Conservation (phyloP, 352 stramenopile genomes). For the Blastocystis sp. region DNA sequence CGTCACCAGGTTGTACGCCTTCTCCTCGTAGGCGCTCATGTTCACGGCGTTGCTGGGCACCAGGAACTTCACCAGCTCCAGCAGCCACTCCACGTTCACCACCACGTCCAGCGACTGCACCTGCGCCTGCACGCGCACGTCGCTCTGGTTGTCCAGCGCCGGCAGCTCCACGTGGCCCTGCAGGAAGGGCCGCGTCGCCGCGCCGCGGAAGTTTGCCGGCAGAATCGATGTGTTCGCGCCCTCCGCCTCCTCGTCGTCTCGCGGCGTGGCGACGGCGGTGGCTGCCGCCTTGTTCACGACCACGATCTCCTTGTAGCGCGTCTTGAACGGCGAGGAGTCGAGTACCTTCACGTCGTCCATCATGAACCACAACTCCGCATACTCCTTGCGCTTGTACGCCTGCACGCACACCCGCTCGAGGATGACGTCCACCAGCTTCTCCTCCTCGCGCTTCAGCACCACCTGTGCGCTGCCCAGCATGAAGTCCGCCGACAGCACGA, state of each 20-base stretch:
- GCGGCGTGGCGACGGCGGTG: not conserved
- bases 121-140: not conserved
- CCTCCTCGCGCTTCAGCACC: constrained; percentile 55
- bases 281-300: not conserved
- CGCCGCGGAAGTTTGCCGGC: not conserved
- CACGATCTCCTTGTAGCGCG: constrained; percentile 23
- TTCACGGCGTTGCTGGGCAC: constrained; percentile 36
- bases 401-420: not conserved
- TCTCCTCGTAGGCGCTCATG: constrained; percentile 65
- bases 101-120: constrained; percentile 37
- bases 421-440: constrained; percentile 23
- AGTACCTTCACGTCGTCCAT: constrained; percentile 49
- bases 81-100: constrained; percentile 46
- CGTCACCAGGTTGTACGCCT: constrained; percentile 62
- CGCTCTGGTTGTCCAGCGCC: constrained; percentile 18
- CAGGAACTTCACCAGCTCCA: constrained; percentile 56
- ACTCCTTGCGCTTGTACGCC: constrained; percentile 60
- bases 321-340: constrained; percentile 17
- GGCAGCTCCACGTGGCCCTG: constrained; percentile 57
- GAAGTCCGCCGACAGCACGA: constrained; percentile 46
- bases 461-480: constrained; percentile 6
- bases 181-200: not conserved
- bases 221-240: not conserved
- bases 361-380: constrained; percentile 54
- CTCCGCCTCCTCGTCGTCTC: not conserved